Conservation (phyloP, 2,329 filamentous ascomycete genomes). For the Penicillium sp. region DNA sequence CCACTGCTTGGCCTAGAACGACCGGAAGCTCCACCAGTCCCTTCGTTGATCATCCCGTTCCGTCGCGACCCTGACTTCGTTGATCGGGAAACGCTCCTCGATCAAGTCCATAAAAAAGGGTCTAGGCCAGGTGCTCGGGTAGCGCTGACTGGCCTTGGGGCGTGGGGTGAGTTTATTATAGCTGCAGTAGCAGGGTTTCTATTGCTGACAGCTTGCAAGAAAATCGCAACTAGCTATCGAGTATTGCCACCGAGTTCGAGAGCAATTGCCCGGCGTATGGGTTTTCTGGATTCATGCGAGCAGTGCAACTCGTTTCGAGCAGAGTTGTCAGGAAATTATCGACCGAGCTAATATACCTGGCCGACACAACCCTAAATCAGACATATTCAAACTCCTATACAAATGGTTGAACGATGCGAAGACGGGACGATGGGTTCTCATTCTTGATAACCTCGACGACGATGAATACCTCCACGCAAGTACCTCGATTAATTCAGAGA, state of each 20-base stretch:
- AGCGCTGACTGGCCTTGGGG: background rate
- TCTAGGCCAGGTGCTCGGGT: background rate
- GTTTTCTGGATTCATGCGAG: background rate
- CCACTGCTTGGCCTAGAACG: background rate
- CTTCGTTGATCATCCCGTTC: background rate
- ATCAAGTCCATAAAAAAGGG: background rate
- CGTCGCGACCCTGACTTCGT: conserved; percentile 1
- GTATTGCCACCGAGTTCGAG: background rate
- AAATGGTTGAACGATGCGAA: conserved; percentile 26
- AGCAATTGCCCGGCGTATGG: background rate
- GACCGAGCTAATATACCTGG: conserved; percentile 11
- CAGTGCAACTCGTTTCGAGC: background rate
- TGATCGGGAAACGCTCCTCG: background rate
- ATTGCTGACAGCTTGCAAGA: background rate
- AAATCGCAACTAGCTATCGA: background rate
- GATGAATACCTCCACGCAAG: conserved; percentile 11
- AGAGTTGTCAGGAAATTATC: background rate
- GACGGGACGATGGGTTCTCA: conserved; percentile 20
- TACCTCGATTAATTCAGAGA: background rate
- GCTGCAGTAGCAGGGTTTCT: background rate
- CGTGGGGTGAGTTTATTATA: background rate
- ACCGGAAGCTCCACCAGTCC: background rate
- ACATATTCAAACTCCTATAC: conserved; percentile 37
- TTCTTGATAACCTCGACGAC: conserved; percentile 10
- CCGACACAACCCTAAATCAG: conserved; percentile 27